Conservation (phyloP, 257 asterid species). For the Henckelia pumila region DNA sequence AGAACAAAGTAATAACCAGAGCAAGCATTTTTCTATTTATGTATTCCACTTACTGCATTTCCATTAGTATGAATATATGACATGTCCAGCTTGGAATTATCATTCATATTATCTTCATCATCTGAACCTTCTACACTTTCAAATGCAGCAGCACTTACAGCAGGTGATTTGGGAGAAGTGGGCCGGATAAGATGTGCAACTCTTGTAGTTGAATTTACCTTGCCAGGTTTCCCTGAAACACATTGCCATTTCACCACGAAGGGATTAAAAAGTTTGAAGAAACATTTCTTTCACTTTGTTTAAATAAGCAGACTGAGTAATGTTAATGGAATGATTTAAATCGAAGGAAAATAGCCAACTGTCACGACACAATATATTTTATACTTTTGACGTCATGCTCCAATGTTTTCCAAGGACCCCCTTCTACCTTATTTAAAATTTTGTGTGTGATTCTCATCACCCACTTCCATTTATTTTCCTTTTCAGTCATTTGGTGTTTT, state of each 20-base stretch:
- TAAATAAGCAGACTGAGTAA: background rate
- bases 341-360: constrained; percentile 1
- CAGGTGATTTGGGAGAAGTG: constrained; percentile 91
- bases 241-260: constrained; percentile 12
- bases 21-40: no score
- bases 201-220: constrained; percentile 34
- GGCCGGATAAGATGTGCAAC: constrained; percentile 58
- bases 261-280: background rate
- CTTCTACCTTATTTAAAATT: constrained; percentile 8
- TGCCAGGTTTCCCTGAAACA: constrained; percentile 14
- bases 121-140: constrained; percentile 94
- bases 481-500: background rate
- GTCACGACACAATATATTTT: background rate
- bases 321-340: constrained; percentile 9
- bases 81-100: constrained; percentile 45
- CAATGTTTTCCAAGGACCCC: background rate
- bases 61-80: constrained; percentile 71
- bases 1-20: no score
- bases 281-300: background rate
- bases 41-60: constrained; percentile 45
- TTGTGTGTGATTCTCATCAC: background rate
- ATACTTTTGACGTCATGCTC: background rate
- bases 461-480: constrained; percentile 5
- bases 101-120: constrained; percentile 72
- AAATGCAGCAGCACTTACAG: constrained; percentile 71